Evolutionary conservation across 441 rosid species (phyloP).

Genomic region (Jatropha multifida): DNA sequence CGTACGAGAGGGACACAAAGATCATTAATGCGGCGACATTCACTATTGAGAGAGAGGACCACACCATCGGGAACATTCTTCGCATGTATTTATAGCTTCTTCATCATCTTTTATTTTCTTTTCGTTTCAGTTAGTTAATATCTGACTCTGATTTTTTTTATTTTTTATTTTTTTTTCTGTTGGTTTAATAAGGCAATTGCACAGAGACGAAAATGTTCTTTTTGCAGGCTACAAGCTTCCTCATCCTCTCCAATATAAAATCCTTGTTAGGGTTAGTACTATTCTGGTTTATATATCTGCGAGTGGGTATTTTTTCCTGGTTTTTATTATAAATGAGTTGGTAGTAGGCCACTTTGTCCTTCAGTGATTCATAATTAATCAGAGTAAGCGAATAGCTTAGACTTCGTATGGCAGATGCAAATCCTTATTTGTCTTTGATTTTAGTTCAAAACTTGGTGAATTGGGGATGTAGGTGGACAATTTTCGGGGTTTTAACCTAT

Average conservation of each 20-base stretch:
- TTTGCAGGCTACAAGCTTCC: conserved; percentile 98
- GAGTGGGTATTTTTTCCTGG: too few relatives aligned
- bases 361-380: too few relatives aligned
- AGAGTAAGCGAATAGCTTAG: too few relatives aligned
- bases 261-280: conserved; percentile 68
- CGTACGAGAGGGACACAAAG: conserved; percentile 96
- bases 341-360: too few relatives aligned
- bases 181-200: conserved; percentile 67
- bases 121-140: neutral
- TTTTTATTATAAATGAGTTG: too few relatives aligned
- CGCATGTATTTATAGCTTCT: conserved; percentile 51
- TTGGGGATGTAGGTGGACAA: neutral
- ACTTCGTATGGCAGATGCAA: too few relatives aligned
- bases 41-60: conserved; percentile 92
- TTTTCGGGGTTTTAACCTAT: neutral
- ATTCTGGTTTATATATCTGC: neutral
- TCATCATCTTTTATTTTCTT: neutral
- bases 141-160: conserved; percentile 13
- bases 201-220: conserved; percentile 82
- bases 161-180: neutral
- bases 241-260: conserved; percentile 91
- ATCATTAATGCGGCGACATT: conserved; percentile 92
- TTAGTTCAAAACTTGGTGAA: neutral
- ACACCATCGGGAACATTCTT: conserved; percentile 85
- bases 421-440: too few relatives aligned